phyloP scores from a whole-genome alignment of 2,329 filamentous ascomycete genomes.

The Ceratocystis papillata region DNA sequence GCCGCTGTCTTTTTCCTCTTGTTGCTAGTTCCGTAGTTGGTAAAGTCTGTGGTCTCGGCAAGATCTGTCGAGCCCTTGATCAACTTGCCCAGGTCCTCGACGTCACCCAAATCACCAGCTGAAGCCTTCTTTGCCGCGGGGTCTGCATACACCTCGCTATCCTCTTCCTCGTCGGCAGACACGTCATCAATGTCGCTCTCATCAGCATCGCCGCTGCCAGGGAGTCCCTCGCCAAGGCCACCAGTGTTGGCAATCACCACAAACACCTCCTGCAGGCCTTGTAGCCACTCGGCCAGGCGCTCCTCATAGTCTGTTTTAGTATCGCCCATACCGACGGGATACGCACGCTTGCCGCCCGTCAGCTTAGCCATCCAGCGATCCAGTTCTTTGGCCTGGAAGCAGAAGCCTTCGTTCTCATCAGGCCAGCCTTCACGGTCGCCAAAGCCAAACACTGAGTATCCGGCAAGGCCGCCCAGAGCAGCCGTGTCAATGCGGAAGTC shows the following conservation, averaged over 20 bases:
- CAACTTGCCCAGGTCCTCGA: constrained; percentile 71
- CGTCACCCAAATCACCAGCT: constrained; percentile 52
- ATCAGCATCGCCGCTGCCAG: constrained; percentile 68
- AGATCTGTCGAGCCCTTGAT: constrained; percentile 37
- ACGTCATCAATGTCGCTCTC: constrained; percentile 73
- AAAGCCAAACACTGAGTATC: constrained; percentile 89
- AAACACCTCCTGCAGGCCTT: constrained; percentile 63
- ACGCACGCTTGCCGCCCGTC: constrained; percentile 74
- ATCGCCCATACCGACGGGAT: constrained; percentile 79
- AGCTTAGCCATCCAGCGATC: constrained; percentile 98
- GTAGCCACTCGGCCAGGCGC: constrained; percentile 64
- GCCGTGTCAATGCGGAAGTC: constrained; percentile 94
- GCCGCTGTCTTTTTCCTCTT: constrained; percentile 31
- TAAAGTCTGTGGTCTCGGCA: constrained; percentile 60
- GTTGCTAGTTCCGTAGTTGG: constrained; percentile 46
- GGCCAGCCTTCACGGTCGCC: constrained; percentile 90
- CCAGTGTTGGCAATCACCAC: constrained; percentile 50
- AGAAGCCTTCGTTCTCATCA: constrained; percentile 80
- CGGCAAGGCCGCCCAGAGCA: constrained; percentile 62
- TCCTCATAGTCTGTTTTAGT: constrained; percentile 60
- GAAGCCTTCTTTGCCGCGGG: constrained; percentile 32
- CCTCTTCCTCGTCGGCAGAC: constrained; percentile 46
- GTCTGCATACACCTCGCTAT: constrained; percentile 40
- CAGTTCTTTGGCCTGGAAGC: constrained; percentile 78
- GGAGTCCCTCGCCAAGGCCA: constrained; percentile 52